Percentiles rank a stretch among this genome's conserved stretches.
These are phyloP conservation scores for Nephelium lappaceum DNA, from an alignment of 345 rosid genomes.

Conservation along the genomic window DNA sequence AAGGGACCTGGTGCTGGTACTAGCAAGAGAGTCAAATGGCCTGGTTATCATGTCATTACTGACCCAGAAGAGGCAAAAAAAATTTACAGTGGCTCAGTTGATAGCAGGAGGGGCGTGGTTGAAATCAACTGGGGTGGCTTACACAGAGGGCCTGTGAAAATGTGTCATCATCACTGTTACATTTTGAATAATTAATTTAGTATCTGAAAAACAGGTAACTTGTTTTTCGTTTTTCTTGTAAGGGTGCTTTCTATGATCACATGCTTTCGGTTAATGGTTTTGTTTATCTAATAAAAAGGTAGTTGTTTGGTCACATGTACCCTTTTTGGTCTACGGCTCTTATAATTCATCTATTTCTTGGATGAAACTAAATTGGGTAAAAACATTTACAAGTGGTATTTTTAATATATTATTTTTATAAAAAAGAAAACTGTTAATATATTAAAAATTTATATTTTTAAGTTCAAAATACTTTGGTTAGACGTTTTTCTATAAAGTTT, in stretches of 20 bases:
- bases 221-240: conserved; percentile 20
- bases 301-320: no score
- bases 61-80: conserved; percentile 52
- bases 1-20: conserved; percentile 71
- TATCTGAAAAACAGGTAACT: not conserved
- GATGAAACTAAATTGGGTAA: no score
- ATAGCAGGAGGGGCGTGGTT: conserved; percentile 78
- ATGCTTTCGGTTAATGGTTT: no score
- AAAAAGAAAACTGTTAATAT: no score
- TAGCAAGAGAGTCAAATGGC: conserved; percentile 67
- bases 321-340: no score
- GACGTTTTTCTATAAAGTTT: no score
- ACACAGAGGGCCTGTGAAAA: conserved; percentile 52
- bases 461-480: no score
- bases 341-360: no score
- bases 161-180: not conserved
- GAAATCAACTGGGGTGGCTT: conserved; percentile 70
- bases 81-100: conserved; percentile 73
- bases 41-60: conserved; percentile 58
- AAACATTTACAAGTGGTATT: no score
- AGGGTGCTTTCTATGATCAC: not conserved
- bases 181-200: not conserved
- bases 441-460: no score
- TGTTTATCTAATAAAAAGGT: no score
- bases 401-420: no score